A percentile compares a stretch with the other conserved stretches of the same genome.
Evolutionary conservation across 2,329 filamentous ascomycete genomes (phyloP).

Genomic region (Nemania sp.): DNA sequence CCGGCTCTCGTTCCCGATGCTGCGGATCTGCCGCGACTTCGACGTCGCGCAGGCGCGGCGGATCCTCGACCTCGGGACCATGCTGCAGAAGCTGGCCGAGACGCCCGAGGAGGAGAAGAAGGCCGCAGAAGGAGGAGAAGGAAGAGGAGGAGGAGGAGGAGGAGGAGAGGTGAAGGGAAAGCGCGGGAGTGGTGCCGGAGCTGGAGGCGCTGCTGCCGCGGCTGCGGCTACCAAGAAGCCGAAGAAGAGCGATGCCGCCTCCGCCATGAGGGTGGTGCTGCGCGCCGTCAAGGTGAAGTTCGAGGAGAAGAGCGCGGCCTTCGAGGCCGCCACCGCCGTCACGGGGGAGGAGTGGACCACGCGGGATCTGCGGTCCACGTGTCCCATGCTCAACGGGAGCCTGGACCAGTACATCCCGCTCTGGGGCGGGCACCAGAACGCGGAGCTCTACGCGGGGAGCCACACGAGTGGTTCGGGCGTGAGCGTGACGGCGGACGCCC

Average conservation of each 20-base stretch:
- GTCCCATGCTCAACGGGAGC: conserved; percentile 58
- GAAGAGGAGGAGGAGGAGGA: too few relatives aligned
- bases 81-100: conserved; percentile 4
- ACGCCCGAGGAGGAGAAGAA: neutral
- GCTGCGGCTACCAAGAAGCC: neutral
- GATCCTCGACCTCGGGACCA: conserved; percentile 45
- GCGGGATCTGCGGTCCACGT: conserved; percentile 38
- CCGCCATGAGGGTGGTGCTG: conserved; percentile 53
- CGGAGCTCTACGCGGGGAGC: conserved; percentile 9
- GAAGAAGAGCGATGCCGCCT: conserved; percentile 47
- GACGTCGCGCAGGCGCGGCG: conserved; percentile 43
- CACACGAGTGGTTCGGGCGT: conserved; percentile 9
- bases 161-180: conserved; percentile 23
- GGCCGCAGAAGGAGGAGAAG: too few relatives aligned
- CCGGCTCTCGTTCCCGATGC: conserved; percentile 52
- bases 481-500: neutral
- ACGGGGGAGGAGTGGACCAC: conserved; percentile 19
- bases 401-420: conserved; percentile 51
- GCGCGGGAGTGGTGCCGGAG: neutral
- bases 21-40: conserved; percentile 46
- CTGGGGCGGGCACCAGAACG: conserved; percentile 48
- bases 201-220: neutral
- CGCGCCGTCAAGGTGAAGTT: conserved; percentile 53
- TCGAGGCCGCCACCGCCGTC: conserved; percentile 33
- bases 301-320: conserved; percentile 45